Base-by-base conservation (phyloP, 805 yeast species). In the Torulaspora gathmanii region DNA sequence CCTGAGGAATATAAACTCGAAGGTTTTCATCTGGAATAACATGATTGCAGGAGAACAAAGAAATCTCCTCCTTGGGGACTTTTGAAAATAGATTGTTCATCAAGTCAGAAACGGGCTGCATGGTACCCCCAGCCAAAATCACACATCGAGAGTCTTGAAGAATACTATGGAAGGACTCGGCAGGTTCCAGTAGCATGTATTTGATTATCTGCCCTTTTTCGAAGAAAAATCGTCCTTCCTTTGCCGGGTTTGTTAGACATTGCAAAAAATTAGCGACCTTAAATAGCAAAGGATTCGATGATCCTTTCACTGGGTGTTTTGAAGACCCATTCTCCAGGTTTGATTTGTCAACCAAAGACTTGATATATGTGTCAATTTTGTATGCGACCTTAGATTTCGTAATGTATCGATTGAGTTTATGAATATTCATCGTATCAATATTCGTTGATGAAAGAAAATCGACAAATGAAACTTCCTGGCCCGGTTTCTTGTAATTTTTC, bases 61-160 rank as follows among this genome's bases (percentile, higher is more conserved):
- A 65, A 7, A 86, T 72, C 34, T 73, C 53, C 0, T 56, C 44
- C 0, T 64, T 50, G 1, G 70, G 53, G 2, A 83, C 44, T 34
- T 77, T 73, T 0, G 95, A 95, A 40, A 86, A 78, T 29, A 89
- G 65, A 50, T 73, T 77, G n/a, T 78, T 69, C 5, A 74, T 64
- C 59, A 81, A 85, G 52, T 90, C 96, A n/a, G 71, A 58, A 27
- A 81, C 70, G 0, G 97, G 97, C 58, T 86, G 91, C 96, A 89
- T 87, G 0, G 98, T 90, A 11, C 98, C 98, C 28, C 98, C 98
- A 1, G 96, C 93, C 2, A 90, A 61, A 1, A 91, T 70, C 0
- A 90, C 83, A 61, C 90, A 82, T 51, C 73, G 73, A 0, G 88
- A 72, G 11, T 78, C 75, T 2, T 79, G 78, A 0, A 86, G 78